Base-by-base conservation (phyloP, 176 grass and related monocot species). In the Urochloa ruziziensis region DNA sequence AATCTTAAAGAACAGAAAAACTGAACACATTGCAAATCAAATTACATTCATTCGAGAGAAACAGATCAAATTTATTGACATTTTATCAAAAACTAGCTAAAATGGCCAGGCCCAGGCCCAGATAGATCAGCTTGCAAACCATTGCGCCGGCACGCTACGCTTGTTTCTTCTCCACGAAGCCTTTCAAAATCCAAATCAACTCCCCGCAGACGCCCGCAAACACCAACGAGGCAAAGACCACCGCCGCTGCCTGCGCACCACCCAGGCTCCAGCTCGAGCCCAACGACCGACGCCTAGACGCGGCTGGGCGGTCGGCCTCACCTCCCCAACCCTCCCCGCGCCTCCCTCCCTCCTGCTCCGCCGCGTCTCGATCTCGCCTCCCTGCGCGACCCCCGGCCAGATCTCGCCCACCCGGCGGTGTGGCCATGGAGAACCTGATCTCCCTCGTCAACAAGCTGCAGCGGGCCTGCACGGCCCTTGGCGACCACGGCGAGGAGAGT, bases 381-480 rank as follows among this genome's bases (percentile, higher is more conserved):
- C 35, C 15, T n/a, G n/a, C n/a, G 30, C 30, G 83, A 84, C 75
- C 84, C n/a, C n/a, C 58, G 77, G 29, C 65, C 89, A 84, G 79
- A 65, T 90, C 83, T 83, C 77, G 80, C 79, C 36, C 30, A 66
- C 73, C 33, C n/a, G 29, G 51, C 74, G 62, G 48, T 2, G 64
- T 49, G 79, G 73, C 74, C 80, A 97, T 97, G 94, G 94, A 97
- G 35, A 97, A 84, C 81, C 78, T 97, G 84, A 97, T 97, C 89
- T 52, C 89, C 67, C 89, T 97, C 56, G 85, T 97, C 62, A 97
- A 97, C 87, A 97, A 97, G 94, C 84, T 97, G 65, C 94, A 97
- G 89, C 83, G 84, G 54, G 94, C 94, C 37, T 97, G 94, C 87
- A 97, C 94, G 18, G 94, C 94, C 24, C 94, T 97, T 62, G 94